Evolutionary conservation across 2,329 filamentous ascomycete genomes (phyloP), one percentile per base, ranked within the genome.

Genomic region (Cercospora janseana): DNA sequence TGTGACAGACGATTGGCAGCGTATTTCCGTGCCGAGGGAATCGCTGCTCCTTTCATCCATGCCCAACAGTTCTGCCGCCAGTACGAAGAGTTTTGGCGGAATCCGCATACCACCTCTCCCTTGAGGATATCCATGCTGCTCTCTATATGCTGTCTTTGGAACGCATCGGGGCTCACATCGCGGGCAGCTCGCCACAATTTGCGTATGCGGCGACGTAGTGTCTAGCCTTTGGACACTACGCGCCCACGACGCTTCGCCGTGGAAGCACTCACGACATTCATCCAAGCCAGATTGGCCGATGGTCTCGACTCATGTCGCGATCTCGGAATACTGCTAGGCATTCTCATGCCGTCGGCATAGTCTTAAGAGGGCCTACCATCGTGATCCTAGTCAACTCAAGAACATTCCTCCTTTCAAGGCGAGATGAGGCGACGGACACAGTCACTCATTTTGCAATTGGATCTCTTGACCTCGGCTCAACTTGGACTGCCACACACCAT

Each of bases 71-170:
- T 57, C 31, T 31, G 41, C 12, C 15, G 31, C 8, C 51, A 74
- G 68, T 75, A 75, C 46, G 65, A 70, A 21, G 41, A 55, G 2
- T 75, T 76, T 54, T 77, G 74, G 73, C 46, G 52, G n/a, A 61
- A 68, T 28, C 71, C 69, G 1, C 65, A 62, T 7, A 58, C 58
- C 13, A 64, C 65, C 2, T 62, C 72, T 0, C 65, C 71, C 6
- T 69, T 71, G 56, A 76, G 73, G 74, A 54, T 76, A 13, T 72
- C 72, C 3, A 61, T 74, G 1, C 52, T 76, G 6, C 76, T 75
- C 55, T 75, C 45, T 63, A 60, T 50, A 15, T 50, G 32, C 32
- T 45, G 49, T 16, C 45, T 55, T 6, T 55, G 4, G 40, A 49
- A 32, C 34, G 41, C 18, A 48, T 28, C n/a, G 52, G 52, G 18